phyloP scores from a whole-genome alignment of 139 green algal genomes.

The Chlamydomonas asymmetrica region DNA sequence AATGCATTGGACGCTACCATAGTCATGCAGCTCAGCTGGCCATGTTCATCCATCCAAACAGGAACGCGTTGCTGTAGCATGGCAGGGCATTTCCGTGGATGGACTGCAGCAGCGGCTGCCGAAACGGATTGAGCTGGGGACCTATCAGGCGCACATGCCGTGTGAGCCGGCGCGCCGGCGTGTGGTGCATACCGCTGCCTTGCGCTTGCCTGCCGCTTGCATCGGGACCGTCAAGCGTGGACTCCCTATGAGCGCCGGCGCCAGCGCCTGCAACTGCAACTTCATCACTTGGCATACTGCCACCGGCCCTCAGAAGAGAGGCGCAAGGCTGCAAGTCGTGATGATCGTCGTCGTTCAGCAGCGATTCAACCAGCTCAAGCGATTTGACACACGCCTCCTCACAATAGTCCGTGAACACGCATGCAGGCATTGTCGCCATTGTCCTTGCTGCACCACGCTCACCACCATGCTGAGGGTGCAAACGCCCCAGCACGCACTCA shows the following conservation, averaged over 20 bases:
- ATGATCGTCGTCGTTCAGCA: neutral
- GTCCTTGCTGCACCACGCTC: neutral
- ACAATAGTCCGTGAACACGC: constrained; percentile 13
- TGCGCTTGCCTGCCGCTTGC: too few relatives aligned
- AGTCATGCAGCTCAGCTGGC: too few relatives aligned
- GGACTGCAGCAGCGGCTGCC: constrained; percentile 19
- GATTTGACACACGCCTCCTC: constrained; percentile 17
- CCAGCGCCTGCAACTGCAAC: neutral
- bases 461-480: neutral
- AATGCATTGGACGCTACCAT: too few relatives aligned
- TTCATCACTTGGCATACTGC: neutral
- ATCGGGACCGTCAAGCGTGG: too few relatives aligned
- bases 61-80: constrained; percentile 40
- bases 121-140: constrained; percentile 22
- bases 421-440: neutral
- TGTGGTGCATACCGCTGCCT: too few relatives aligned
- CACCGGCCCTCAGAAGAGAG: neutral
- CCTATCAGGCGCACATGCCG: too few relatives aligned
- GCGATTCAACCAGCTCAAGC: neutral
- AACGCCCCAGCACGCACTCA: neutral
- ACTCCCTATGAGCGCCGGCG: too few relatives aligned
- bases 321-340: neutral
- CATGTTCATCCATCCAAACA: constrained; percentile 15
- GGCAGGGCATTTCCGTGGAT: constrained; percentile 34
- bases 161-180: too few relatives aligned